Percentiles rank a stretch among this genome's conserved stretches.
phyloP scores from a whole-genome alignment of 768 basidiomycete genomes.

The Melanogaster broomeanus region DNA sequence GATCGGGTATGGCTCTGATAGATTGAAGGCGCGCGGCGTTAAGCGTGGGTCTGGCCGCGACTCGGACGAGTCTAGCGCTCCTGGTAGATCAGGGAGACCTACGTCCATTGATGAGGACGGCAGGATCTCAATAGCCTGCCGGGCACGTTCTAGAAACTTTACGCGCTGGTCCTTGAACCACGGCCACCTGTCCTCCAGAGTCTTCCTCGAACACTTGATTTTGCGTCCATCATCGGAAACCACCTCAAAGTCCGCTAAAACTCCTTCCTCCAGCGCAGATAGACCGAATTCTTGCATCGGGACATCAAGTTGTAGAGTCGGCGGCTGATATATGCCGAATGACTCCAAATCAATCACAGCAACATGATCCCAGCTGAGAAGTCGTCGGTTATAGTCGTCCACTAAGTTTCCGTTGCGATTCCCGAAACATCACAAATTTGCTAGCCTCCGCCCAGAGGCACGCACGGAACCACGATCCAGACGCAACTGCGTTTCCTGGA shows the following conservation, averaged over 20 bases:
- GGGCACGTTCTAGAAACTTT: slow-evolving; percentile 59
- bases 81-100: slow-evolving; percentile 61
- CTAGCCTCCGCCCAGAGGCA: slow-evolving; percentile 85
- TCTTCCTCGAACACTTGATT: slow-evolving; percentile 76
- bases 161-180: slow-evolving; percentile 85
- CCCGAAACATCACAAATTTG: slow-evolving; percentile 88
- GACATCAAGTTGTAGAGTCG: slow-evolving; percentile 61
- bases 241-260: slow-evolving; percentile 90
- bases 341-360: slow-evolving; percentile 91
- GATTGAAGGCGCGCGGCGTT: slow-evolving; percentile 72
- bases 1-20: slow-evolving; percentile 90
- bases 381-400: slow-evolving; percentile 88
- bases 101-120: slow-evolving; percentile 64
- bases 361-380: slow-evolving; percentile 91
- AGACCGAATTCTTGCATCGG: slow-evolving; percentile 86
- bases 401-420: slow-evolving; percentile 86
- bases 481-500: slow-evolving; percentile 79
- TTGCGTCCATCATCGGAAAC: slow-evolving; percentile 88
- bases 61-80: slow-evolving; percentile 48
- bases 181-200: slow-evolving; percentile 91
- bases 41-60: slow-evolving; percentile 74
- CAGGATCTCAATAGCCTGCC: slow-evolving; percentile 54
- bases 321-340: slow-evolving; percentile 94
- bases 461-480: slow-evolving; percentile 94
- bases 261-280: slow-evolving; percentile 75